Conservation (phyloP, 495 filamentous ascomycete genomes). For the Gamarada debralockiae region DNA sequence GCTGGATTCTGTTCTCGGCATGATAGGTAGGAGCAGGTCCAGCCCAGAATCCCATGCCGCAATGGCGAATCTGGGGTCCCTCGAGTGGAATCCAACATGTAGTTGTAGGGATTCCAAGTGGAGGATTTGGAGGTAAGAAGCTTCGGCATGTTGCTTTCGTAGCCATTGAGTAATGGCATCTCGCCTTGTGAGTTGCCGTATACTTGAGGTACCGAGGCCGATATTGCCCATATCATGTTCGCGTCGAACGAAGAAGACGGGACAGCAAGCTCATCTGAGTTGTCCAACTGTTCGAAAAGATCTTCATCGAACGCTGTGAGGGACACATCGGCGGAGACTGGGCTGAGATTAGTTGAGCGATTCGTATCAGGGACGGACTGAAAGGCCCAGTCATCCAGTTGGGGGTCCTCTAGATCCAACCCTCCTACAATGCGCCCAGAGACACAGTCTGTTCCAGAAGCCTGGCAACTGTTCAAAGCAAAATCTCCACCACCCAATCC, state of each 20-base stretch:
- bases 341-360: no score
- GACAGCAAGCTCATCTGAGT: neutral
- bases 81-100: neutral
- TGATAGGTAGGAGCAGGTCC: neutral
- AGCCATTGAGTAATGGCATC: neutral
- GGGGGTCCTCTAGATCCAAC: neutral
- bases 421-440: neutral
- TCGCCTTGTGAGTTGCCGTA: neutral
- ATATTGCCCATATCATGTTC: neutral
- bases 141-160: neutral
- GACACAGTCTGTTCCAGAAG: neutral
- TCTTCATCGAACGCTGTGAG: neutral
- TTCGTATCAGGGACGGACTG: no score
- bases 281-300: neutral
- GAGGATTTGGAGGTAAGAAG: neutral
- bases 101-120: neutral
- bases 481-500: neutral
- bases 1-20: neutral
- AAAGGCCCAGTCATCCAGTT: no score
- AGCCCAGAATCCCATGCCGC: neutral
- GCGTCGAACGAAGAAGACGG: neutral
- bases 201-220: neutral
- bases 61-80: neutral
- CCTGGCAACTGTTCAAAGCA: neutral
- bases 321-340: no score